These are phyloP conservation scores for Breviolum minutum DNA, from an alignment of 73 alveolate species.

Conservation along the genomic window DNA sequence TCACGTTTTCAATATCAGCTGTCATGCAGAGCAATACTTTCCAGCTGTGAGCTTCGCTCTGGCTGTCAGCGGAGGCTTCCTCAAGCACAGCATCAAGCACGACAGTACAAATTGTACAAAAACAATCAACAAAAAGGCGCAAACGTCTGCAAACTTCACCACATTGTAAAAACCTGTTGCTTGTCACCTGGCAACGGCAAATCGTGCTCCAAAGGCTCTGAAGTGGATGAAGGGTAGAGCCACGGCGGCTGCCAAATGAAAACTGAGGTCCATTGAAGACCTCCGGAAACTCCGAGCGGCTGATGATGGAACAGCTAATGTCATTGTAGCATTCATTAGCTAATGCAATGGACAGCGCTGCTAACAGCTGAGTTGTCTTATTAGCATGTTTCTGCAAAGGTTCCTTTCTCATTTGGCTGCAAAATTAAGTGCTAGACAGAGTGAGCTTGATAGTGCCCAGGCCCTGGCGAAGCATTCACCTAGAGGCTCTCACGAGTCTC, in stretches of 20 bases:
- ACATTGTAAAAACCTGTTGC: no score
- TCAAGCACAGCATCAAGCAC: not conserved
- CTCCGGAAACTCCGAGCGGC: not conserved
- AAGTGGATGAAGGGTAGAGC: conserved; percentile 79
- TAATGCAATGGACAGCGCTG: not conserved
- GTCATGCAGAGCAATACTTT: conserved; percentile 34
- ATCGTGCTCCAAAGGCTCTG: not conserved
- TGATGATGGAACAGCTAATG: not conserved
- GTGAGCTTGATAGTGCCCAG: conserved; percentile 65
- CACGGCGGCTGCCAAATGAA: conserved; percentile 83
- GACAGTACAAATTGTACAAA: not conserved
- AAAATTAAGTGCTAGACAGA: not conserved
- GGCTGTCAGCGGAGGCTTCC: conserved; percentile 86
- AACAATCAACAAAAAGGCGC: not conserved
- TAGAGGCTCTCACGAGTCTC: not conserved
- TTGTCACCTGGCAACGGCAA: not conserved
- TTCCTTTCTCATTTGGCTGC: not conserved
- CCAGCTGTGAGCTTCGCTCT: conserved; percentile 66
- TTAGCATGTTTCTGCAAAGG: not conserved
- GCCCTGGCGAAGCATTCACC: conserved; percentile 63
- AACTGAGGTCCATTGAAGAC: conserved; percentile 69
- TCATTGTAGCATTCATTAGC: not conserved
- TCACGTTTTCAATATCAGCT: not conserved
- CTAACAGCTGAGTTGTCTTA: not conserved
- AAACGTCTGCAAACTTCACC: not conserved